phyloP scores from a whole-genome alignment of 192 early-diverging fungal species.

The Spinellus fusiger region DNA sequence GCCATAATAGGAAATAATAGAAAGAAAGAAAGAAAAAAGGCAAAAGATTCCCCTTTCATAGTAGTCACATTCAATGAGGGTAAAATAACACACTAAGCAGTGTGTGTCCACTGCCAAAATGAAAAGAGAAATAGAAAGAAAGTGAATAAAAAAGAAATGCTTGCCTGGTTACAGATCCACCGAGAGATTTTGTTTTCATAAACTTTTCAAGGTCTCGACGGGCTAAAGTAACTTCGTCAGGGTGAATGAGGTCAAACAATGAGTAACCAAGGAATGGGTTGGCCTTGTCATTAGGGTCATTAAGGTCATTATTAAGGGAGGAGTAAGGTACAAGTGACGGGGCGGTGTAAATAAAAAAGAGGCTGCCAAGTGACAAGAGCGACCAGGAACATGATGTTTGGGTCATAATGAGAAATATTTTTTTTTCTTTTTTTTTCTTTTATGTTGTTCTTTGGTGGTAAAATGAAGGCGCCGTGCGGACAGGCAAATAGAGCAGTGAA shows the following conservation, averaged over 20 bases:
- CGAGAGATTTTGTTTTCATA: slow-evolving; percentile 3
- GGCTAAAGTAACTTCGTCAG: slow-evolving; percentile 20
- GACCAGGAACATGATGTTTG: slow-evolving; percentile 18
- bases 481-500: background rate
- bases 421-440: background rate
- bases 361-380: slow-evolving; percentile 7
- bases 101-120: no score
- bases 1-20: no score
- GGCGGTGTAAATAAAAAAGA: slow-evolving; percentile 13
- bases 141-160: no score
- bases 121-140: no score
- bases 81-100: no score
- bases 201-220: slow-evolving; percentile 14
- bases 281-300: slow-evolving; percentile 2
- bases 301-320: no score
- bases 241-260: slow-evolving; percentile 21
- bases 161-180: slow-evolving; percentile 21
- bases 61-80: no score
- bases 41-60: no score
- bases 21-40: no score
- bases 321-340: slow-evolving; percentile 1
- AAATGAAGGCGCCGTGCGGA: background rate
- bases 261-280: slow-evolving; percentile 1
- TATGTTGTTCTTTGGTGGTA: background rate
- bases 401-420: slow-evolving; percentile 5